Conservation (phyloP, 2,329 filamentous ascomycete species). For the Penicillium glabrum region DNA sequence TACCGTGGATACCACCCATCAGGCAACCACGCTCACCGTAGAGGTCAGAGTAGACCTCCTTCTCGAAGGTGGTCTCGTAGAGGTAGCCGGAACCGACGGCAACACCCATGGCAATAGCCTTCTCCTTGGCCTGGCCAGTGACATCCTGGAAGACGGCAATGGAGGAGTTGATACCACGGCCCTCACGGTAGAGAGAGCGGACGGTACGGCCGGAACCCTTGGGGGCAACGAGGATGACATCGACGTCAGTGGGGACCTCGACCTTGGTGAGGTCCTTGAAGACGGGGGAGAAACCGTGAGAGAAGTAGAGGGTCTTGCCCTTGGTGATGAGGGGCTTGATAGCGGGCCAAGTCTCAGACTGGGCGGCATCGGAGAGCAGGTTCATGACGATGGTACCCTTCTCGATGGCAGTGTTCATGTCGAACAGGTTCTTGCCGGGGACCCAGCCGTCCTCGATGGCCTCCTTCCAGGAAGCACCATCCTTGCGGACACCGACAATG, state of each 20-base stretch:
- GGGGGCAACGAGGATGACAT: constrained; percentile 98
- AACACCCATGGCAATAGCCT: constrained; percentile 93
- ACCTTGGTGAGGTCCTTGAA: constrained; percentile 99
- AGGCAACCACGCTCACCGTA: constrained; percentile 99
- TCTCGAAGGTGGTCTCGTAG: constrained; percentile 99
- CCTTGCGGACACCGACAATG: constrained; percentile 97
- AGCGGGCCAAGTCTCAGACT: constrained; percentile 97
- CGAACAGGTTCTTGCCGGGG: constrained; percentile 97
- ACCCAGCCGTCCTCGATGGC: constrained; percentile 97
- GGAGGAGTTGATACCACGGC: constrained; percentile 99
- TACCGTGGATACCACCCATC: constrained; percentile 99
- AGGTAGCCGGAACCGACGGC: constrained; percentile 97
- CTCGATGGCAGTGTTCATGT: constrained; percentile 92
- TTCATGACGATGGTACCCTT: constrained; percentile 98
- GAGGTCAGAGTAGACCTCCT: constrained; percentile 99
- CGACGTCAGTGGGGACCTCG: constrained; percentile 90
- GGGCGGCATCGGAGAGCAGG: constrained; percentile 94
- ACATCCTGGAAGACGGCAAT: constrained; percentile 98
- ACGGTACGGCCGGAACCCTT: constrained; percentile 99
- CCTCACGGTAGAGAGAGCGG: constrained; percentile 97
- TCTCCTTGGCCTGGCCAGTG: constrained; percentile 96
- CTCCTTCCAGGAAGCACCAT: constrained; percentile 98
- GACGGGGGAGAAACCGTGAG: constrained; percentile 99
- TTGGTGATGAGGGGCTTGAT: constrained; percentile 98
- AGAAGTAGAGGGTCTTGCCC: constrained; percentile 99